phyloP scores from a whole-genome alignment of 2,329 filamentous ascomycete genomes.

The Didymella pomorum region DNA sequence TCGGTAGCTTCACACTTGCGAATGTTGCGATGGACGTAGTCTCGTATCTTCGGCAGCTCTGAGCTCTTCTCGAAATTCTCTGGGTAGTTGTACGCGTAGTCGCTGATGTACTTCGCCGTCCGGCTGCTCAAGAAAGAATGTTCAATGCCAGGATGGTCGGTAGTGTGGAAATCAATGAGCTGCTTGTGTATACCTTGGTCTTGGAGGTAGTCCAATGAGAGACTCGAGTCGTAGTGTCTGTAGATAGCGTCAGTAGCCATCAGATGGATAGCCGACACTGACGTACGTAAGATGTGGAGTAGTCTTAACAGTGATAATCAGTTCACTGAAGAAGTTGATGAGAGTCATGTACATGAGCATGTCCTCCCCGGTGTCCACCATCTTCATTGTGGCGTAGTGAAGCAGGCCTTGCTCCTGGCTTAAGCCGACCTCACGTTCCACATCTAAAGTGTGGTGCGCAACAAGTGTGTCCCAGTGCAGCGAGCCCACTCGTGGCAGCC shows the following conservation, averaged over 20 bases:
- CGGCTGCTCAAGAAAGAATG: constrained; percentile 62
- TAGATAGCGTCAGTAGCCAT: constrained; percentile 6
- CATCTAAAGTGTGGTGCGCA: constrained; percentile 59
- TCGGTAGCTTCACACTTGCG: constrained; percentile 64
- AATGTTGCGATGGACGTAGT: constrained; percentile 59
- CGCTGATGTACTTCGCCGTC: constrained; percentile 65
- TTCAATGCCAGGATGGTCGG: constrained; percentile 60
- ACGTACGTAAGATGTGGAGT: constrained; percentile 43
- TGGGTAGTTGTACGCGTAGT: constrained; percentile 64
- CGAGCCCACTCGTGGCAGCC: constrained; percentile 61
- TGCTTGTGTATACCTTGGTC: constrained; percentile 59
- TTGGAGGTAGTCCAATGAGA: constrained; percentile 62
- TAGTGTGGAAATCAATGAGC: constrained; percentile 60
- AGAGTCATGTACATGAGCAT: constrained; percentile 68
- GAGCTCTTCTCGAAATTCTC: constrained; percentile 61
- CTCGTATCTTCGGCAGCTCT: constrained; percentile 56
- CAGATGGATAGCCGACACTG: neutral
- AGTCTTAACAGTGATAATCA: constrained; percentile 56
- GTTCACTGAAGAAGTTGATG: constrained; percentile 64
- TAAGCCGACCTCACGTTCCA: constrained; percentile 57
- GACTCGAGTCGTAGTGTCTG: constrained; percentile 51
- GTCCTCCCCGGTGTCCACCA: constrained; percentile 65
- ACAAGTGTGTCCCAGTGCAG: constrained; percentile 65
- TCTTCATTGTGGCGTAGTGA: constrained; percentile 62
- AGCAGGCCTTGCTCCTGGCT: constrained; percentile 55